These are phyloP conservation scores for Aspergillus udagawae DNA, from an alignment of 2,329 filamentous ascomycete genomes.

Conservation along the genomic window DNA sequence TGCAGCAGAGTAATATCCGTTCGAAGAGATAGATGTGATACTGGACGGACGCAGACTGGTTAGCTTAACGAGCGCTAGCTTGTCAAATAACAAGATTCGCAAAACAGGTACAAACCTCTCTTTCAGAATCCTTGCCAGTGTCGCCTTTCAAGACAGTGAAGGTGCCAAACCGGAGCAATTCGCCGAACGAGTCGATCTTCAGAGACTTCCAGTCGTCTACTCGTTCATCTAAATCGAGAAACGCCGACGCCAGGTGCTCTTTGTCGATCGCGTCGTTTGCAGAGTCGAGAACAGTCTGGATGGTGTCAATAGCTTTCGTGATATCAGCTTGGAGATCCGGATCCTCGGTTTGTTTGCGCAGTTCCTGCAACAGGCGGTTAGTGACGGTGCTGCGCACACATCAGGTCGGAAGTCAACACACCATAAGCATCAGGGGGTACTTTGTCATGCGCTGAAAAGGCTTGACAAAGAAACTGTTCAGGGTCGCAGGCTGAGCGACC, in stretches of 20 bases:
- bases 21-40: conserved; percentile 98
- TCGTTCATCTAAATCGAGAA: conserved; percentile 73
- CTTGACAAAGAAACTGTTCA: conserved; percentile 91
- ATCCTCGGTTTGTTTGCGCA: conserved; percentile 78
- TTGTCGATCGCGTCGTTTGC: conserved; percentile 90
- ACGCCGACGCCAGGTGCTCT: conserved; percentile 76
- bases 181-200: conserved; percentile 84
- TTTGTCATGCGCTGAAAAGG: conserved; percentile 95
- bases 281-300: conserved; percentile 74
- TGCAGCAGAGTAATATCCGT: conserved; percentile 92
- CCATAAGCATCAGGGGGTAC: conserved; percentile 85
- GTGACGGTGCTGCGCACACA: conserved; percentile 1
- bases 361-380: conserved; percentile 53
- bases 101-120: conserved; percentile 62
- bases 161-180: conserved; percentile 79
- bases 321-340: conserved; percentile 69
- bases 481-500: conserved; percentile 77
- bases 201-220: conserved; percentile 98
- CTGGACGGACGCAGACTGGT: conserved; percentile 42
- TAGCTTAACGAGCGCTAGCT: conserved; percentile 6
- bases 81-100: not conserved
- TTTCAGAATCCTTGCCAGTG: conserved; percentile 76
- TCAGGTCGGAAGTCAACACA: conserved; percentile 28
- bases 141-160: conserved; percentile 83
- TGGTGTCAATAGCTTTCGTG: conserved; percentile 70